Conservation (phyloP, 495 filamentous ascomycete species). For the Xylaria intraflava region DNA sequence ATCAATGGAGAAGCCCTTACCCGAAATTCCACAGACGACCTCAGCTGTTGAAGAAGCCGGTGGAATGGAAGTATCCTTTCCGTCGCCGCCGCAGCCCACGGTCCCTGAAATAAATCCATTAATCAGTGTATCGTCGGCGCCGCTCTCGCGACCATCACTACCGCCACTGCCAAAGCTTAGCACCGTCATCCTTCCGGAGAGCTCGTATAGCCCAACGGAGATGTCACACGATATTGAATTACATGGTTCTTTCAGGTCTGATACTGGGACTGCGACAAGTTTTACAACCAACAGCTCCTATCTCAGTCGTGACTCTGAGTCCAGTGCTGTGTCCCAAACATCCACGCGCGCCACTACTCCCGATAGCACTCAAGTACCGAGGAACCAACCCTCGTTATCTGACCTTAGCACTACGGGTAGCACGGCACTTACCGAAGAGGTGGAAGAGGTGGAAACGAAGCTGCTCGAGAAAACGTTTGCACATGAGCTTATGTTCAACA, state of each 20-base stretch:
- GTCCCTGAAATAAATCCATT: conserved; percentile 25
- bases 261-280: conserved; percentile 47
- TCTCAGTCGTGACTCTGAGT: conserved; percentile 73
- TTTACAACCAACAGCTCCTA: conserved; percentile 63
- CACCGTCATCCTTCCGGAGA: conserved; percentile 35
- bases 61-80: conserved; percentile 28
- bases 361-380: conserved; percentile 46
- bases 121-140: conserved; percentile 32
- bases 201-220: conserved; percentile 43
- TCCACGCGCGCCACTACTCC: conserved; percentile 91
- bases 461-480: conserved; percentile 79
- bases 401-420: conserved; percentile 52
- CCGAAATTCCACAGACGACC: conserved; percentile 35
- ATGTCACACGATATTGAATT: conserved; percentile 39
- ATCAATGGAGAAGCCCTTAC: conserved; percentile 27
- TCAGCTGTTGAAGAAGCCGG: conserved; percentile 19
- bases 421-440: conserved; percentile 62
- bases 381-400: conserved; percentile 45
- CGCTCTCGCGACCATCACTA: conserved; percentile 35
- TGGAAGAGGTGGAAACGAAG: conserved; percentile 71
- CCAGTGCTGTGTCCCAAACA: conserved; percentile 68
- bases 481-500: conserved; percentile 86
- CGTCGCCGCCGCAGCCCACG: conserved; percentile 34
- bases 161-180: conserved; percentile 44
- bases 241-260: conserved; percentile 38